These are phyloP conservation scores for Tulasnella sp. DNA, from an alignment of 768 basidiomycete genomes.

Conservation along the genomic window DNA sequence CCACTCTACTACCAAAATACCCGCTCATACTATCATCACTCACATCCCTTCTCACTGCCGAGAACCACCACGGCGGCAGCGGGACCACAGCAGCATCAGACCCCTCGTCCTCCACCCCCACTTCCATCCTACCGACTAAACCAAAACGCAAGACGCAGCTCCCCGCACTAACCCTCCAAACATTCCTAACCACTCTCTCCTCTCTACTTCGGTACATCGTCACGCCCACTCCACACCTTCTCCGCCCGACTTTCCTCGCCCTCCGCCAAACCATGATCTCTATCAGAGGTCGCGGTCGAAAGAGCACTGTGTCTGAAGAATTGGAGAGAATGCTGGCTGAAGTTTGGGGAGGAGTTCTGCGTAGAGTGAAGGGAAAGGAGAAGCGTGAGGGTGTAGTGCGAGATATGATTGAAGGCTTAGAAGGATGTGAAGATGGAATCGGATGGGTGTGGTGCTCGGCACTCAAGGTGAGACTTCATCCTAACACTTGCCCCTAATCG, in stretches of 20 bases:
- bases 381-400: conserved; percentile 45
- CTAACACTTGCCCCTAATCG: neutral
- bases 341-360: conserved; percentile 56
- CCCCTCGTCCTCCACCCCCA: neutral
- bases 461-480: conserved; percentile 47
- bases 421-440: conserved; percentile 43
- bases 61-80: no score
- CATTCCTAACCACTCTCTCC: conserved; percentile 57
- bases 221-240: neutral
- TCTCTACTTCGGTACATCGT: conserved; percentile 62
- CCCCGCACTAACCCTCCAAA: conserved; percentile 51
- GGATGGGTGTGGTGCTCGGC: conserved; percentile 70
- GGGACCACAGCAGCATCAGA: neutral
- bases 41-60: conserved; percentile 44
- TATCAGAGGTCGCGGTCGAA: conserved; percentile 39
- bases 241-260: neutral
- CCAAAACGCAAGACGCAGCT: neutral
- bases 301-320: conserved; percentile 44
- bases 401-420: conserved; percentile 32
- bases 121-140: neutral
- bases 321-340: conserved; percentile 71
- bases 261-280: conserved; percentile 6
- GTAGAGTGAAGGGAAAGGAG: conserved; percentile 21
- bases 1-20: conserved; percentile 57
- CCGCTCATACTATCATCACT: conserved; percentile 34